phyloP scores from a whole-genome alignment of 1,284 basidiomycete species.

The Microbotryum intermedium region DNA sequence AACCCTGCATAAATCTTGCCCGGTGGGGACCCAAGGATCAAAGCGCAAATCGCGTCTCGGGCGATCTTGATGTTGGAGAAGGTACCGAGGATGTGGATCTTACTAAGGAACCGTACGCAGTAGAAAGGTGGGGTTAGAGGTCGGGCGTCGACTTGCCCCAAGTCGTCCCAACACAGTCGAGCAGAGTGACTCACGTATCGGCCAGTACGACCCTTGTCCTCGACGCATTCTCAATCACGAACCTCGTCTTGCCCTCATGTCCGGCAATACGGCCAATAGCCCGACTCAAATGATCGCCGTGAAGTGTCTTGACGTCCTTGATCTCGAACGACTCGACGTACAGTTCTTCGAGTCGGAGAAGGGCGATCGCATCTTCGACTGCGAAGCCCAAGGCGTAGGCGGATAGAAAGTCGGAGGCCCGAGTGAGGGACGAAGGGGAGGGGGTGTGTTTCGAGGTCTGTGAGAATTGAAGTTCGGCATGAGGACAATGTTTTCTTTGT shows the following conservation, averaged over 20 bases:
- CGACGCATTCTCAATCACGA: conserved; percentile 95
- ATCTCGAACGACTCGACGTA: conserved; percentile 67
- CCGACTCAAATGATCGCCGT: conserved; percentile 90
- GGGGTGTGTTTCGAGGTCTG: conserved; percentile 86
- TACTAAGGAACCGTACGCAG: conserved; percentile 46
- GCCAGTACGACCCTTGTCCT: conserved; percentile 93
- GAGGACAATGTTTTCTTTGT: no score
- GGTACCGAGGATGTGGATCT: conserved; percentile 89
- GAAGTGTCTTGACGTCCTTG: conserved; percentile 96
- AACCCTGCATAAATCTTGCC: conserved; percentile 24
- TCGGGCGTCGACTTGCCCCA: no score
- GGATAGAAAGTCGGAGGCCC: conserved; percentile 96
- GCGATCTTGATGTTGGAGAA: conserved; percentile 98
- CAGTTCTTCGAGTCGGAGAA: conserved; percentile 88
- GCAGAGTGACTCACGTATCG: conserved; percentile 62
- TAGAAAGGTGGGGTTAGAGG: not conserved
- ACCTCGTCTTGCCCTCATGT: conserved; percentile 95
- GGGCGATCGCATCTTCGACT: conserved; percentile 80
- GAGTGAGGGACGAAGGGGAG: conserved; percentile 55
- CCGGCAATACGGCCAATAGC: conserved; percentile 97
- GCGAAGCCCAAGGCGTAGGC: conserved; percentile 88
- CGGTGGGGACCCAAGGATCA: conserved; percentile 25
- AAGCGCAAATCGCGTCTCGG: conserved; percentile 82
- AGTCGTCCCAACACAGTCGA: no score
- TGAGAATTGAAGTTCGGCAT: not conserved